These are phyloP conservation scores for Dunaliella primolecta DNA, from an alignment of 139 green algal species.

Conservation along the genomic window DNA sequence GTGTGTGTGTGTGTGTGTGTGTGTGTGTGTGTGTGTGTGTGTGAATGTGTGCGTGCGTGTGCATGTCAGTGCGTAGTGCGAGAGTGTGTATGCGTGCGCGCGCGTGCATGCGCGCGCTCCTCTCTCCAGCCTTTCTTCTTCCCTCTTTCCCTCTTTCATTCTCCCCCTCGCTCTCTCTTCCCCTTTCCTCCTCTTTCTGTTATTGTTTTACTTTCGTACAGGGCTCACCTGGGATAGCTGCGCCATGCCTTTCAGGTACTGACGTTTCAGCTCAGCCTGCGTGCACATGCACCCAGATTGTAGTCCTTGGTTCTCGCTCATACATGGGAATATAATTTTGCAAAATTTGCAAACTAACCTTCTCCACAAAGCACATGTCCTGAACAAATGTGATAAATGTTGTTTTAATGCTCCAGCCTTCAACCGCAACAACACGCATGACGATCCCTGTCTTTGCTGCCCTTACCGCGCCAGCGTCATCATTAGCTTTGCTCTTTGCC, in stretches of 20 bases:
- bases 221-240: not conserved
- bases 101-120: no score
- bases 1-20: not conserved
- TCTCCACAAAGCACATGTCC: no score
- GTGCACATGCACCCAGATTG: not conserved
- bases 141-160: no score
- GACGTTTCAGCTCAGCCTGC: not conserved
- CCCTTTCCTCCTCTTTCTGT: not conserved
- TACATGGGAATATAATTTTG: no score
- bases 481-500: not conserved
- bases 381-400: no score
- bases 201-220: not conserved
- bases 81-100: not conserved
- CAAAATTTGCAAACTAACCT: no score
- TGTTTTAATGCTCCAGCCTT: no score
- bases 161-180: no score
- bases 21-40: not conserved
- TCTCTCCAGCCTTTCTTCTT: no score
- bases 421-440: no score
- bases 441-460: no score
- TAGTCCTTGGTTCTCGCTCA: not conserved
- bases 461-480: not conserved
- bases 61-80: not conserved
- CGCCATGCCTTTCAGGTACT: slow-evolving; percentile 7
- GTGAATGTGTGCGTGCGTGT: not conserved